phyloP scores from a whole-genome alignment of 2,329 filamentous ascomycete genomes.

The Aspergillus sp. region DNA sequence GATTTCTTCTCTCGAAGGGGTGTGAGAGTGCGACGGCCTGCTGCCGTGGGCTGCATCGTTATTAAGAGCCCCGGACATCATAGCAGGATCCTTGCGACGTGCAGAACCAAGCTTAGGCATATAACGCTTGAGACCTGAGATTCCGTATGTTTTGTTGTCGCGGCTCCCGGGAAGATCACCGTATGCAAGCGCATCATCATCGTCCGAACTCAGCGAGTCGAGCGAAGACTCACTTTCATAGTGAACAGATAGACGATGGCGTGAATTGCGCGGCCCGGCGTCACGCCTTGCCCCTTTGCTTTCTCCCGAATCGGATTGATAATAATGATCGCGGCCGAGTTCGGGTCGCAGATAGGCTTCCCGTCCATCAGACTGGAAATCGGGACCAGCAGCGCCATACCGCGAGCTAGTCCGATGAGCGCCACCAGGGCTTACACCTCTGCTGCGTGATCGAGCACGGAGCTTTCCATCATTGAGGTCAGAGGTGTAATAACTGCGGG shows the following conservation, averaged over 20 bases:
- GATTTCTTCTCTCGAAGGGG: conserved; percentile 18
- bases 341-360: conserved; percentile 22
- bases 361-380: conserved; percentile 24
- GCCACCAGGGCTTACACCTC: conserved; percentile 20
- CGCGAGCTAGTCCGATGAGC: conserved; percentile 24
- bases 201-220: conserved; percentile 31
- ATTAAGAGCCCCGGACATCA: conserved; percentile 25
- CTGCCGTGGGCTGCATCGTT: conserved; percentile 9
- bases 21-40: conserved; percentile 11
- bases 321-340: conserved; percentile 26
- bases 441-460: conserved; percentile 24
- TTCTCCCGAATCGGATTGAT: conserved; percentile 31
- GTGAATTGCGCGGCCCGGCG: conserved; percentile 20
- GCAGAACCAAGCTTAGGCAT: conserved; percentile 6
- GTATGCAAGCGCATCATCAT: conserved; percentile 42
- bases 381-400: conserved; percentile 26
- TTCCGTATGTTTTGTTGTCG: too few relatives aligned
- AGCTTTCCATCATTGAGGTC: conserved; percentile 31
- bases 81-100: conserved; percentile 10
- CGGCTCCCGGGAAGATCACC: conserved; percentile 29
- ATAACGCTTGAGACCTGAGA: too few relatives aligned
- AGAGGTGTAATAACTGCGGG: conserved; percentile 30
- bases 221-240: conserved; percentile 23
- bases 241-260: conserved; percentile 24
- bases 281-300: conserved; percentile 15